Evolutionary conservation across 2,329 filamentous ascomycete species (phyloP), one percentile per base, ranked within the genome.

Genomic region (Hypomyces perniciosus): DNA sequence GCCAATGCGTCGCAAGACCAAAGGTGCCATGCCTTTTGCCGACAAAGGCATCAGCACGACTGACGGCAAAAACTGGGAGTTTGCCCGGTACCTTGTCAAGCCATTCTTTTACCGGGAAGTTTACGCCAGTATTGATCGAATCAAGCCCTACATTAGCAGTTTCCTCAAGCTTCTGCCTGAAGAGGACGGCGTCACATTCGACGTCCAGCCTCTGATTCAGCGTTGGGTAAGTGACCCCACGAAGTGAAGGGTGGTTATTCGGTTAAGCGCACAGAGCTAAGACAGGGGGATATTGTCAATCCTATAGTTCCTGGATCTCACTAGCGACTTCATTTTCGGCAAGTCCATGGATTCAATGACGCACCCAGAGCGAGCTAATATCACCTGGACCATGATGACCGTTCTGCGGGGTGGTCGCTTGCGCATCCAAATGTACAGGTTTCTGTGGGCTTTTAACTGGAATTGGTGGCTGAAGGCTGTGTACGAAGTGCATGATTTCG

Each of bases 361-460:
- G 12, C 34, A 54, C 43, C 48, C 54, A 10, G 54, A 56, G 27
- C 54, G 53, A 13, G 40, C 55, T 13, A 38, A 54, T 13, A 50
- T 57, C 13, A 54, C 54, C 4, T 57, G 55, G 55, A 48, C 51
- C 10, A 57, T 57, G 55, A 40, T 52, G 6, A 54, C 56, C 20
- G 48, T 56, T 40, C 54, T 57, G 12, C 47, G 50, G 13, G 55
- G 55, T 20, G 54, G 46, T 4, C 55, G 55, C 2, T 40, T 50
- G 38, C 54, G 55, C 9, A 52, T 54, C 8, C 54, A 56, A 35
- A 49, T 49, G 12, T 54, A 56, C 39, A 52, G 46, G 31, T 42
- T 57, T 44, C 41, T 57, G 8, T 57, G 55, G 55, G 55, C 55
- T 2, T 57, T 57, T 13, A 56, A 57, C 26, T 57, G 55, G 55